Conservation (phyloP, 2,329 filamentous ascomycete genomes). For the Talaromyces rugulosus region DNA sequence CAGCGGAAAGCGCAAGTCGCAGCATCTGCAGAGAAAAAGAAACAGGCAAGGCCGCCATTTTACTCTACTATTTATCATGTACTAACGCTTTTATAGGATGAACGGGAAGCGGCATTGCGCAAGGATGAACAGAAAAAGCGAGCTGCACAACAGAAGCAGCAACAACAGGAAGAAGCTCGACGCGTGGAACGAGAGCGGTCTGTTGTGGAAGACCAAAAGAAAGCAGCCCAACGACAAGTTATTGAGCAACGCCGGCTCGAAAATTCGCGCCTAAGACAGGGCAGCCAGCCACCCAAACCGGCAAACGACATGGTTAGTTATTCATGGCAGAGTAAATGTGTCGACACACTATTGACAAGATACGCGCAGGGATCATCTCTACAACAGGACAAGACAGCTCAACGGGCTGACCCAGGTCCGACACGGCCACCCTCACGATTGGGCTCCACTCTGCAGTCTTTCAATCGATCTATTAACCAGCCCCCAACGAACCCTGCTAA, state of each 20-base stretch:
- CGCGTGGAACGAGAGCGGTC: slow-evolving; percentile 51
- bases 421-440: slow-evolving; percentile 48
- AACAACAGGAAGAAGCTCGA: slow-evolving; percentile 54
- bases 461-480: slow-evolving; percentile 57
- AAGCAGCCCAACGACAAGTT: slow-evolving; percentile 59
- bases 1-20: slow-evolving; percentile 67
- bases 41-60: slow-evolving; percentile 48
- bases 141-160: slow-evolving; percentile 44
- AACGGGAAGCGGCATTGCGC: slow-evolving; percentile 66
- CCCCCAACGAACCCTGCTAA: slow-evolving; percentile 65
- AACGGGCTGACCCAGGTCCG: slow-evolving; percentile 48
- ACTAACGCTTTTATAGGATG: slow-evolving; percentile 50
- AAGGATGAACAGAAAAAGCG: slow-evolving; percentile 81
- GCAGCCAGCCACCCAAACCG: slow-evolving; percentile 33
- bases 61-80: slow-evolving; percentile 6
- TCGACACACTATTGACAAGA: slow-evolving; percentile 12
- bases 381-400: slow-evolving; percentile 28
- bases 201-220: slow-evolving; percentile 59
- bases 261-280: slow-evolving; percentile 43
- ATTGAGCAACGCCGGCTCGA: slow-evolving; percentile 50
- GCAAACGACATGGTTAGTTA: slow-evolving; percentile 34
- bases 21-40: slow-evolving; percentile 67
- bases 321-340: background rate
- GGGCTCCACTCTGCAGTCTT: slow-evolving; percentile 48
- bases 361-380: slow-evolving; percentile 19